Evolutionary conservation across 2,329 filamentous ascomycete genomes (phyloP).

Genomic region (Atkinsonella hypoxylon): DNA sequence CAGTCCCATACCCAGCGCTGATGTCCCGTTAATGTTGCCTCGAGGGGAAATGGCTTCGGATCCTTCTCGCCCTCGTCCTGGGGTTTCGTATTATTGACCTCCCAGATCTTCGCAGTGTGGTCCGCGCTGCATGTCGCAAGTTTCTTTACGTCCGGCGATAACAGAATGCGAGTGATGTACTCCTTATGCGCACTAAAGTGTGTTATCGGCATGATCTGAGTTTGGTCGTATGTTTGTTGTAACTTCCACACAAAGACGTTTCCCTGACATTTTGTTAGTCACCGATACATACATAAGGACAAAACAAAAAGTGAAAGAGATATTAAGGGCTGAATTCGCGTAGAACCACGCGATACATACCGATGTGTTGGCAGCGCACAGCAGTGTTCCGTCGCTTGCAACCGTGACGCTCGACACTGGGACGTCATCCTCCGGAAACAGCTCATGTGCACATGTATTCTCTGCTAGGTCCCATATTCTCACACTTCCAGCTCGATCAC

Average conservation of each 20-base stretch:
- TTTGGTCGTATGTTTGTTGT: slow-evolving; percentile 69
- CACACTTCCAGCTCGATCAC: slow-evolving; percentile 84
- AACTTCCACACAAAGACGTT: slow-evolving; percentile 97
- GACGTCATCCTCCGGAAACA: slow-evolving; percentile 93
- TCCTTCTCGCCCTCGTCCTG: slow-evolving; percentile 21
- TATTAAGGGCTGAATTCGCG: too few species aligned
- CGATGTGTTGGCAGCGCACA: slow-evolving; percentile 86
- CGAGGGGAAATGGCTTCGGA: slow-evolving; percentile 58
- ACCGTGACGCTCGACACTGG: slow-evolving; percentile 91
- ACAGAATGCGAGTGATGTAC: slow-evolving; percentile 82
- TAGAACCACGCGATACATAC: slow-evolving; percentile 34
- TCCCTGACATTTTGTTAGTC: slow-evolving; percentile 43
- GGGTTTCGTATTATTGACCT: slow-evolving; percentile 60
- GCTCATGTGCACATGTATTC: slow-evolving; percentile 91
- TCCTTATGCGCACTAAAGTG: slow-evolving; percentile 85
- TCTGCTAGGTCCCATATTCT: slow-evolving; percentile 93
- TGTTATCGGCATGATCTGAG: slow-evolving; percentile 73
- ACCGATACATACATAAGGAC: too few species aligned
- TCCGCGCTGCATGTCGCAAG: slow-evolving; percentile 89
- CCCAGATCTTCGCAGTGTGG: slow-evolving; percentile 93
- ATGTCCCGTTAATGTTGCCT: slow-evolving; percentile 79
- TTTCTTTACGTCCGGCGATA: slow-evolving; percentile 89
- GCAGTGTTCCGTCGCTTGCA: slow-evolving; percentile 81
- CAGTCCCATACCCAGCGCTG: slow-evolving; percentile 98
- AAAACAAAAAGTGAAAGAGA: too few species aligned